A percentile compares a stretch with the other conserved stretches of the same genome.
These are phyloP conservation scores for Phialocephala sp. DNA, from an alignment of 2,329 filamentous ascomycete genomes.

Conservation along the genomic window DNA sequence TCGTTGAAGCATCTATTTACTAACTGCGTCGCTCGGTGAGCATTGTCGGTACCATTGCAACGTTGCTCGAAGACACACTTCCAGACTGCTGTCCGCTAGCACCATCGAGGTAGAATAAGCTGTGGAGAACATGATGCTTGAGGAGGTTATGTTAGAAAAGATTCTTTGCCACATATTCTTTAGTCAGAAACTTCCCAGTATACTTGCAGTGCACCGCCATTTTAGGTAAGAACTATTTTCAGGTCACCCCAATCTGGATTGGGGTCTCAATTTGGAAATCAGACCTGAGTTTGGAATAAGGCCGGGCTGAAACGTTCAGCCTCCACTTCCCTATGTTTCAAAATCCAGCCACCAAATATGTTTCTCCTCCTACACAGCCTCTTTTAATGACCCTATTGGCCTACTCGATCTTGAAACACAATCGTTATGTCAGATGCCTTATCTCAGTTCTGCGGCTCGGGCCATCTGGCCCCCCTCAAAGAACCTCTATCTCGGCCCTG, in stretches of 20 bases:
- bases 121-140: too few species aligned
- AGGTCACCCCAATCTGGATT: neutral
- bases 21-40: neutral
- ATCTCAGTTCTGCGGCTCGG: neutral
- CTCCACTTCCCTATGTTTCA: neutral
- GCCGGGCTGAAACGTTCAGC: slow-evolving; percentile 1
- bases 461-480: neutral
- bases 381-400: neutral
- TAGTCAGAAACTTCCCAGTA: too few species aligned
- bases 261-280: too few species aligned
- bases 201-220: too few species aligned
- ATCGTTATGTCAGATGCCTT: neutral
- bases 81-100: too few species aligned
- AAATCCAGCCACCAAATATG: neutral
- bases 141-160: too few species aligned
- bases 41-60: neutral
- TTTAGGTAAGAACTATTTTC: neutral
- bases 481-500: neutral
- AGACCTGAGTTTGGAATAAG: neutral
- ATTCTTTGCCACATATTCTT: neutral
- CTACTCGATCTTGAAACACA: neutral
- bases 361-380: neutral
- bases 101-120: too few species aligned
- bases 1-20: neutral
- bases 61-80: neutral